Evolutionary conservation across 2,329 filamentous ascomycete genomes (phyloP), one percentile per base, ranked within the genome.

Genomic region (Colletotrichum viniferum): DNA sequence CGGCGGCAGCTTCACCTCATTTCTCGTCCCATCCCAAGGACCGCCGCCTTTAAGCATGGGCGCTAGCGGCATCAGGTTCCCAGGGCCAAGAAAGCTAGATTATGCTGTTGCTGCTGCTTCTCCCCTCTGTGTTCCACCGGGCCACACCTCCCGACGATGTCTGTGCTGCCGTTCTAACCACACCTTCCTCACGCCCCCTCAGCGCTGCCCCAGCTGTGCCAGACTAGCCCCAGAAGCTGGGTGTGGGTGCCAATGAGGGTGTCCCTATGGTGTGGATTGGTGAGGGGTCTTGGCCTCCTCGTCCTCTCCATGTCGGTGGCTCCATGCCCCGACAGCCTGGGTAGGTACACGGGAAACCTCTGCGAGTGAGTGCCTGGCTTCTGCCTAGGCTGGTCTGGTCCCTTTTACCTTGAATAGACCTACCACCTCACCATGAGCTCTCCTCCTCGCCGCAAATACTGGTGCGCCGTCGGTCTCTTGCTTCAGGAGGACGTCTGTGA

Each of bases 161-260:
- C 71, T 74, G 71, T 70, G 71, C 74, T 74, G 48, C 71, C 60
- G 65, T 60, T 76, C 74, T 56, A 75, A 68, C 70, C 70, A 72
- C 62, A 68, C 63, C 61, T 63, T 26, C 61, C 36, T 14, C n/a
- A 63, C 34, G 13, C 34, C 61, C 70, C 70, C 66, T 52, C 48
- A 36, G 26, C 62, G 34, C 63, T 34, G 30, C 28, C 24, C 60
- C 24, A 58, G 43, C 52, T 66, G 13, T 48, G 34, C 69, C 14
- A 71, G 12, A 38, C 92, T 30, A 38, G 55, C 28, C 62, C 60
- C 60, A 65, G 30, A 58, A 28, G 28, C 38, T 72, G 38, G 62
- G 70, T 62, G 72, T 68, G 69, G 69, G 62, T 73, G 69, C 48
- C 55, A n/a, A 68, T n/a, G 36, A 36, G 52, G 48, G 61, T 36